Evolutionary conservation across 768 basidiomycete species (phyloP), one percentile per base, ranked within the genome.

Genomic region (Mycena polygramma): DNA sequence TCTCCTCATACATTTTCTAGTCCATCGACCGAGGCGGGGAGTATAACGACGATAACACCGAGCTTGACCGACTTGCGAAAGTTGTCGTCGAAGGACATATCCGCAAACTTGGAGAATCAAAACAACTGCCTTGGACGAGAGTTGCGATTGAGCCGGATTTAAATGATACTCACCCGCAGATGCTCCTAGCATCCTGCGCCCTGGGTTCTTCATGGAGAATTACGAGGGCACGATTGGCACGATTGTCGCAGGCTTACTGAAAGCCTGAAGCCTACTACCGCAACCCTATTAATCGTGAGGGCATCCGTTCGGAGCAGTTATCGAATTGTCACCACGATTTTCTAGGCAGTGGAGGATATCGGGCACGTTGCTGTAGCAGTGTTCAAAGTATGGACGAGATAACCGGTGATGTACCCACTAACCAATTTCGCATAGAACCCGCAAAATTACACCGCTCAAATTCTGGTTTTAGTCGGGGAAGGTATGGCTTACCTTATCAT

Each of bases 131-230:
- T 15, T 84, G 83, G 83, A 83, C 82, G 83, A n/a, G n/a, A n/a
- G n/a, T n/a, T n/a, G n/a, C n/a, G n/a, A n/a, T n/a, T n/a, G n/a
- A n/a, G n/a, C n/a, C n/a, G n/a, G n/a, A n/a, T n/a, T 37, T 2
- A 17, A 7, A 17, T 41, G 10, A 5, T 37, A 41, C 24, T 66
- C n/a, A n/a, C n/a, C n/a, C n/a, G n/a, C n/a, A 22, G 37, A 35
- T 24, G 13, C 2, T 6, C 35, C 8, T 66, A 84, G 83, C 20
- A 81, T 85, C 58, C 57, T 85, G 26, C 83, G 83, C 8, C 83
- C 83, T 7, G 80, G 76, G 11, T 83, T 85, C 64, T 85, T 85
- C 71, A 82, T 85, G 83, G 84, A n/a, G n/a, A n/a, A n/a, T n/a
- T n/a, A n/a, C n/a, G n/a, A n/a, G n/a, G n/a, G n/a, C n/a, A n/a